A percentile compares a stretch with the other conserved stretches of the same genome.
phyloP scores from a whole-genome alignment of 2,329 filamentous ascomycete genomes.

The Sarocladium brachiariae region DNA sequence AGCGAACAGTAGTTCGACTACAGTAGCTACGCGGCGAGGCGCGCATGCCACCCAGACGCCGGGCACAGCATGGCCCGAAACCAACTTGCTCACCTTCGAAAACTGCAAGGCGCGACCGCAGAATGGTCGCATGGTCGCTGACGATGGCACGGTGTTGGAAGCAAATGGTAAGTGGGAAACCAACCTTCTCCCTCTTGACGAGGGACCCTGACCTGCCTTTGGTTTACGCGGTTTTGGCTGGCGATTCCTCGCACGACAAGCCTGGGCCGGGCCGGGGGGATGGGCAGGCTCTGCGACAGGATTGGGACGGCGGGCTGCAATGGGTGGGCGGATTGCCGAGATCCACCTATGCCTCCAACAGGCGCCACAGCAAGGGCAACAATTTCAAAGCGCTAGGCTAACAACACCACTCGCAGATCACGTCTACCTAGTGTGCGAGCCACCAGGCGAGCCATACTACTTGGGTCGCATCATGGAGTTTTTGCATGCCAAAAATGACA shows the following conservation, averaged over 20 bases:
- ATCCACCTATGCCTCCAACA: constrained; percentile 12
- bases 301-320: constrained; percentile 7
- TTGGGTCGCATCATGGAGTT: constrained; percentile 98
- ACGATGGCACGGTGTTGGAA: constrained; percentile 79
- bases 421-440: constrained; percentile 95
- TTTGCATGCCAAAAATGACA: constrained; percentile 71
- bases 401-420: constrained; percentile 46
- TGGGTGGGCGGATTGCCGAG: constrained; percentile 11
- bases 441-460: constrained; percentile 96
- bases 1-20: constrained; percentile 13
- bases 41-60: constrained; percentile 27
- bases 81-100: constrained; percentile 87
- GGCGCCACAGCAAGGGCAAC: constrained; percentile 10
- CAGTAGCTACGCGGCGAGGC: constrained; percentile 17
- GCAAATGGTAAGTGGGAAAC: constrained; percentile 66
- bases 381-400: constrained; percentile 19
- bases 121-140: constrained; percentile 73
- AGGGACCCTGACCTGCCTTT: neutral
- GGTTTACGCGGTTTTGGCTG: neutral
- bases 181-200: neutral
- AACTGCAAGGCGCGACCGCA: constrained; percentile 61
- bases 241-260: constrained; percentile 5
- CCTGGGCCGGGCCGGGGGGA: constrained; percentile 5
- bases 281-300: neutral
- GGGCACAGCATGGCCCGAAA: constrained; percentile 47